Base-by-base conservation (phyloP, 2,329 filamentous ascomycete genomes). In the Penicillium frequentans region DNA sequence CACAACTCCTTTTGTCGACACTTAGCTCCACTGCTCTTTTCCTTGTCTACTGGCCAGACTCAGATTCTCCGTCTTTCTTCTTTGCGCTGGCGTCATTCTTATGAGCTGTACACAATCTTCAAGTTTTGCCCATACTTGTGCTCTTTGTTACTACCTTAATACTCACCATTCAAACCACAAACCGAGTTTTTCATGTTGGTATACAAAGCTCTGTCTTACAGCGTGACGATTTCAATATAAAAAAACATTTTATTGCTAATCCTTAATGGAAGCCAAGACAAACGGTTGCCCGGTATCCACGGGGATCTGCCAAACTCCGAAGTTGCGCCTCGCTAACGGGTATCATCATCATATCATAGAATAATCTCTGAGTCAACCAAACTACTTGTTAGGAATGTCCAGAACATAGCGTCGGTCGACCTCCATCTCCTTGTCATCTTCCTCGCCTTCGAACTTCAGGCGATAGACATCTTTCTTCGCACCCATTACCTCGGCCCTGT, bases 401-500 rank as follows among this genome's bases (percentile, higher is more conserved):
- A 93, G 82, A 9, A 93, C 90, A 70, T 90, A 90, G 49, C 90
- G 82, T 57, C 88, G 79, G 65, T 90, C 89, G 24, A 93, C 90
- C 62, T 89, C 84, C 74, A 90, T 89, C 70, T 90, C 84, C 61
- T 86, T 90, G 64, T 86, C 87, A 60, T 82, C 78, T 69, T 91
- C 89, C 66, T 92, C 89, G 14, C 90, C 90, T 70, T 93, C 90
- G 66, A 93, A 93, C 61, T 90, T 86, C 62, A 93, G 78, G 55
- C 75, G 71, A 60, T 78, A 81, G 52, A 73, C 72, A 46, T 79
- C 77, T 61, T 79, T 82, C 67, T 77, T 87, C 79, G 79, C 84
- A 35, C 87, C 87, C 75, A 90, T 89, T 9, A 93, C 90, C 64
- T 92, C 89, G 1, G 90, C 90, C 70, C 90, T 87, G 72, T 95